Evolutionary conservation across 768 basidiomycete species (phyloP).

Genomic region (Boletus rufocinnamomeus): DNA sequence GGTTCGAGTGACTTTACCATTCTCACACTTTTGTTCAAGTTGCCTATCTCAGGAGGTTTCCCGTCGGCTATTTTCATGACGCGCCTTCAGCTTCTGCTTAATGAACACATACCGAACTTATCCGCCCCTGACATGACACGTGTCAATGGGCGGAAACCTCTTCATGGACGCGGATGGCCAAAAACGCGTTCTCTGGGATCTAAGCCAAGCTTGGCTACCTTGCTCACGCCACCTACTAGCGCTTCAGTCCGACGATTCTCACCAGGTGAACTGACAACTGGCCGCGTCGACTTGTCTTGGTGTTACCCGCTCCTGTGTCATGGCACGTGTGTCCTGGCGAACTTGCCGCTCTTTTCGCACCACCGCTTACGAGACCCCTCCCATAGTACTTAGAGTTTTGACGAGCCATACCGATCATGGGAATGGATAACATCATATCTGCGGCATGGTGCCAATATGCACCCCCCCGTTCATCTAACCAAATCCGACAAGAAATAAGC

Average conservation of each 20-base stretch:
- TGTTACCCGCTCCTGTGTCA: not conserved
- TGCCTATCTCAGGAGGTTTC: slow-evolving; percentile 15
- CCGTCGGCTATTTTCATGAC: not conserved
- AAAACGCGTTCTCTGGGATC: not conserved
- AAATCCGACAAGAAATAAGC: slow-evolving; percentile 15
- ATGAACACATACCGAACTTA: not conserved
- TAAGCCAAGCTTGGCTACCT: not conserved
- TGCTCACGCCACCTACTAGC: not conserved
- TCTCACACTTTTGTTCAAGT: slow-evolving; percentile 26
- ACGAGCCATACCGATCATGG: slow-evolving; percentile 21
- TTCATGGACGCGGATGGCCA: not conserved
- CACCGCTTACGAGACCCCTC: slow-evolving; percentile 24
- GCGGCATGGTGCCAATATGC: not conserved
- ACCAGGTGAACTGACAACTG: not conserved
- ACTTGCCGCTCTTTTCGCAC: not conserved
- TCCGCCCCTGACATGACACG: slow-evolving; percentile 4
- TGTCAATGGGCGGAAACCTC: slow-evolving; percentile 9
- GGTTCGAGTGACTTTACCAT: not conserved
- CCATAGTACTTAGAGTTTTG: slow-evolving; percentile 20
- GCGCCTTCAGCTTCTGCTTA: not conserved
- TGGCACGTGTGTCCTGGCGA: not conserved
- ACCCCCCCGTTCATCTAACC: slow-evolving; percentile 22
- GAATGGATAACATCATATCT: slow-evolving; percentile 17
- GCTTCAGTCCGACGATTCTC: not conserved
- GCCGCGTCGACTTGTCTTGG: not conserved